Evolutionary conservation across 2,329 filamentous ascomycete genomes (phyloP).

Genomic region (Botryotinia convoluta): DNA sequence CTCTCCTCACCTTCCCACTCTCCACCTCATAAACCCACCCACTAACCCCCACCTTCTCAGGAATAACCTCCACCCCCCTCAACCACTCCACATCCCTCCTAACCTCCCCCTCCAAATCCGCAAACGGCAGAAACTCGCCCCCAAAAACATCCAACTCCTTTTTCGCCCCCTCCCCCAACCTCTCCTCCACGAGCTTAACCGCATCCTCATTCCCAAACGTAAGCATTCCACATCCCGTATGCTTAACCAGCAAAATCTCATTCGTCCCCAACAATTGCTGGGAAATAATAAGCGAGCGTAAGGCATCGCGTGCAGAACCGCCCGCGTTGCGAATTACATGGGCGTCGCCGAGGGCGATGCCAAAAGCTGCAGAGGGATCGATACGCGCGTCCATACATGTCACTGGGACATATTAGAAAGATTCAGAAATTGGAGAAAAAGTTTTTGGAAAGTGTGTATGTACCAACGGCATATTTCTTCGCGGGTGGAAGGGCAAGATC

Average conservation of each 20-base stretch:
- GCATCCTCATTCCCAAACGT: conserved; percentile 62
- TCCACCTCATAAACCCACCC: conserved; percentile 80
- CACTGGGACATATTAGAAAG: conserved; percentile 43
- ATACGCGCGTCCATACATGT: conserved; percentile 82
- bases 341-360: conserved; percentile 70
- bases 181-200: conserved; percentile 53
- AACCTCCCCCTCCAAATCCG: conserved; percentile 62
- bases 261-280: conserved; percentile 74
- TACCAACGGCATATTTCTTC: conserved; percentile 65
- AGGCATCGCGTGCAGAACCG: conserved; percentile 62
- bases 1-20: conserved; percentile 59
- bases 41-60: conserved; percentile 58
- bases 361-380: conserved; percentile 66
- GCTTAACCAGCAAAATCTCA: conserved; percentile 57
- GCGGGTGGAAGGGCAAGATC: conserved; percentile 65
- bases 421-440: not conserved
- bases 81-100: conserved; percentile 64
- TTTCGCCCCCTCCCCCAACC: conserved; percentile 48
- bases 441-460: conserved; percentile 34
- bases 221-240: conserved; percentile 69
- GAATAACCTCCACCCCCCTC: conserved; percentile 56
- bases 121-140: conserved; percentile 45
- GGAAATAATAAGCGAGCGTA: conserved; percentile 74
- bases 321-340: conserved; percentile 77
- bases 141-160: conserved; percentile 39